Conservation (phyloP, 805 yeast genomes). For the Grigorovia humatica region DNA sequence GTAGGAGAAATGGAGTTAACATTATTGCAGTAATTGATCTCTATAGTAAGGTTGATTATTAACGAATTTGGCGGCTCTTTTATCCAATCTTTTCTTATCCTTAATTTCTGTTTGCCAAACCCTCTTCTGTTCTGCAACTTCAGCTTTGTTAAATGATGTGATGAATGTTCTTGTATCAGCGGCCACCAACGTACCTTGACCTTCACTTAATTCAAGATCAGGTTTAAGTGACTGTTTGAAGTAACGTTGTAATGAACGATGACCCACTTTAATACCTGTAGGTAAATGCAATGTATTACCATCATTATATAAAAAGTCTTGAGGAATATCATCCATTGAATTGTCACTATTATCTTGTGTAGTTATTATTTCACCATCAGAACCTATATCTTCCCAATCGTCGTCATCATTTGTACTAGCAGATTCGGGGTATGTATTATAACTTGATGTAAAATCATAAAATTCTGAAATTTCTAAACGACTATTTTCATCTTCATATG, state of each 20-base stretch:
- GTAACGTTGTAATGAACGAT: constrained; percentile 70
- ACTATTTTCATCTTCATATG: constrained; percentile 78
- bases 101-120: constrained; percentile 58
- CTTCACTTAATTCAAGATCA: constrained; percentile 50
- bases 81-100: constrained; percentile 39
- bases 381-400: constrained; percentile 28
- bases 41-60: constrained; percentile 86
- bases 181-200: constrained; percentile 78
- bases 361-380: constrained; percentile 9
- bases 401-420: constrained; percentile 24
- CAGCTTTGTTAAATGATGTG: constrained; percentile 35
- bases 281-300: constrained; percentile 75
- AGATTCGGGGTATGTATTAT: constrained; percentile 23
- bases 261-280: constrained; percentile 76
- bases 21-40: constrained; percentile 55
- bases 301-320: constrained; percentile 39
- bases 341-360: constrained; percentile 18
- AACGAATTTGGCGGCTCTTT: constrained; percentile 63
- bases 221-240: constrained; percentile 65
- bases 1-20: neutral
- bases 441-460: constrained; percentile 78
- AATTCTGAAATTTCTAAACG: constrained; percentile 82
- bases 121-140: constrained; percentile 41
- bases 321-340: constrained; percentile 26
- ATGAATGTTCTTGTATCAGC: constrained; percentile 58